Percentiles rank a stretch among this genome's conserved stretches.
phyloP scores from a whole-genome alignment of 768 basidiomycete genomes.

The Boletus bicolor region DNA sequence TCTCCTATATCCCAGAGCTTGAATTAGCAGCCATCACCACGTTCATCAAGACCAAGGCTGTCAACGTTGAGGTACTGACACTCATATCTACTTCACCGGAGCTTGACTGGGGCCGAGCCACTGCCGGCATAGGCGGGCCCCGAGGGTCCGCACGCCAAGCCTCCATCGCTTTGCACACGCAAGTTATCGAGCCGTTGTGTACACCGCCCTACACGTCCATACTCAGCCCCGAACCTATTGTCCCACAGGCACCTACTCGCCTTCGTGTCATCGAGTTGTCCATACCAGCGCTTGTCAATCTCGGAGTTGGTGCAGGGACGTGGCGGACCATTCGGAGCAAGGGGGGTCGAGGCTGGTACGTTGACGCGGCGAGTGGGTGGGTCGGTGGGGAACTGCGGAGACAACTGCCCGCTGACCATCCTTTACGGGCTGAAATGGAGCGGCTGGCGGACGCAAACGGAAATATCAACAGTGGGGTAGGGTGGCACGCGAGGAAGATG shows the following conservation, averaged over 20 bases:
- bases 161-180: constrained; percentile 70
- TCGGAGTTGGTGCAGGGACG: constrained; percentile 76
- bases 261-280: constrained; percentile 88
- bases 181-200: constrained; percentile 77
- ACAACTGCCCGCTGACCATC: constrained; percentile 58
- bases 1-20: constrained; percentile 80
- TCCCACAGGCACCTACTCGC: constrained; percentile 52
- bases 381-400: constrained; percentile 50
- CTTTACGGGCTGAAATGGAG: constrained; percentile 67
- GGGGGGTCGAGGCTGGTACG: constrained; percentile 93
- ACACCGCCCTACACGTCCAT: constrained; percentile 73
- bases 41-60: constrained; percentile 67
- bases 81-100: constrained; percentile 74
- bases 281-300: constrained; percentile 59
- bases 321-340: constrained; percentile 93
- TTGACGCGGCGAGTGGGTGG: constrained; percentile 87
- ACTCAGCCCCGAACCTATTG: constrained; percentile 32
- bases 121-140: constrained; percentile 26
- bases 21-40: constrained; percentile 59
- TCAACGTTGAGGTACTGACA: constrained; percentile 82
- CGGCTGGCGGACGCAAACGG: constrained; percentile 77
- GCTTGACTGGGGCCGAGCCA: constrained; percentile 52
- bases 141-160: constrained; percentile 60
- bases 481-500: constrained; percentile 97
- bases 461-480: constrained; percentile 86